Evolutionary conservation across 768 basidiomycete species (phyloP), one percentile per base, ranked within the genome.

Genomic region (Mycena haematopus): DNA sequence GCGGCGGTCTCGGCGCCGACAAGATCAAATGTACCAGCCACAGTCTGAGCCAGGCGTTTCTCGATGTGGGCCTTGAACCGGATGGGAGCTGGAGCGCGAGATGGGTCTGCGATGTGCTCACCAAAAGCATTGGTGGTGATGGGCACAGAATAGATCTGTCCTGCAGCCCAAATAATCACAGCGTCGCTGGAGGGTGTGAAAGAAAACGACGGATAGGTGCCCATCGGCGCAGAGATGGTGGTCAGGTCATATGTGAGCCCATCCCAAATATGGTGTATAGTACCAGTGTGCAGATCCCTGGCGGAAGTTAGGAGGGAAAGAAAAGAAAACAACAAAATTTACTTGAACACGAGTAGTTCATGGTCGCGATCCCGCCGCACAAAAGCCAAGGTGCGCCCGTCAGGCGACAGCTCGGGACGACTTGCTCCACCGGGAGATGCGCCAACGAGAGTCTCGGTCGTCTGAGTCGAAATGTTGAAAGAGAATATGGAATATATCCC

Each of bases 171-270:
- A 59, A 91, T 86, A 64, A 91, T 79, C 55, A 91, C 75, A 1
- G 83, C 86, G 59, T 82, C 78, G 62, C 85, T 84, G 19, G 76
- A 73, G 0, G 86, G 87, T 0, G 86, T 81, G 73, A 91, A 91
- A 10, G 89, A 80, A 69, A 89, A 92, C 1, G 88, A 86, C 0
- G 90, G 90, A 66, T 92, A 92, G 42, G 90, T 92, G 13, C 89
- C 88, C 88, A 91, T 91, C 0, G 90, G 90, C 15, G 89, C 87
- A 10, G 85, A 90, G 53, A 90, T 78, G 11, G 72, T 71, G 22
- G 79, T 79, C n/a, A 87, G 77, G 70, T 92, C 90, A 68, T 89
- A 90, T 2, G 82, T 87, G 33, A 92, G 77, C 0, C 88, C 90
- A 57, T 90, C 75, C 87, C 87, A 91, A 19, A 86, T 72, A 68